Percentiles rank a stretch among this genome's conserved stretches.
These are phyloP conservation scores for Kluyveromyces sp. DNA, from an alignment of 1,139 yeast species.

Conservation along the genomic window DNA sequence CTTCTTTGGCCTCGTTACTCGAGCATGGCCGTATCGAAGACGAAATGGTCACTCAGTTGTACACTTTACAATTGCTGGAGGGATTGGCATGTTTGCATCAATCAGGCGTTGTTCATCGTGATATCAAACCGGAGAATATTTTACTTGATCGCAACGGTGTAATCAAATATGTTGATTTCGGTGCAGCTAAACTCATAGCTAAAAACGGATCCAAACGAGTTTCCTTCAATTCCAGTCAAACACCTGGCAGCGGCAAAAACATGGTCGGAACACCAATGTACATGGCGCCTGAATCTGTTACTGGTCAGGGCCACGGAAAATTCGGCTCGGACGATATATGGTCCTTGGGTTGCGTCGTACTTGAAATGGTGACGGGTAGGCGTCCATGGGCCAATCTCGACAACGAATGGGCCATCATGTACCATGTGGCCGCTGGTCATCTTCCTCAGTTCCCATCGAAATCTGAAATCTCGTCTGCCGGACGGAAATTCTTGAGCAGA, in stretches of 20 bases:
- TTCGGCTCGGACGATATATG: conserved; percentile 68
- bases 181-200: conserved; percentile 94
- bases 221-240: background rate
- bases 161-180: conserved; percentile 91
- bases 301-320: conserved; percentile 71
- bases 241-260: conserved; percentile 19
- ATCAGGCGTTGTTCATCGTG: conserved; percentile 94
- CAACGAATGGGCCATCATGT: conserved; percentile 98
- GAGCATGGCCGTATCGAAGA: conserved; percentile 93
- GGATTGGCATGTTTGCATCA: conserved; percentile 93
- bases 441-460: conserved; percentile 75
- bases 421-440: conserved; percentile 94
- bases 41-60: conserved; percentile 86
- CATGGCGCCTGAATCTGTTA: conserved; percentile 96
- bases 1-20: conserved; percentile 76
- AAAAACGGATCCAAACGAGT: conserved; percentile 33
- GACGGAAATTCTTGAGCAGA: conserved; percentile 61
- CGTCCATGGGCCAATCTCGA: conserved; percentile 89
- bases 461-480: conserved; percentile 71
- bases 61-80: conserved; percentile 87
- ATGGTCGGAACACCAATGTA: conserved; percentile 99
- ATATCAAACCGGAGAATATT: conserved; percentile 92
- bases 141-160: conserved; percentile 88
- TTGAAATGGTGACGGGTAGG: conserved; percentile 79
- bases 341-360: conserved; percentile 77